Conservation (phyloP, 106 monocot genomes). For the Amphibolis antarctica region DNA sequence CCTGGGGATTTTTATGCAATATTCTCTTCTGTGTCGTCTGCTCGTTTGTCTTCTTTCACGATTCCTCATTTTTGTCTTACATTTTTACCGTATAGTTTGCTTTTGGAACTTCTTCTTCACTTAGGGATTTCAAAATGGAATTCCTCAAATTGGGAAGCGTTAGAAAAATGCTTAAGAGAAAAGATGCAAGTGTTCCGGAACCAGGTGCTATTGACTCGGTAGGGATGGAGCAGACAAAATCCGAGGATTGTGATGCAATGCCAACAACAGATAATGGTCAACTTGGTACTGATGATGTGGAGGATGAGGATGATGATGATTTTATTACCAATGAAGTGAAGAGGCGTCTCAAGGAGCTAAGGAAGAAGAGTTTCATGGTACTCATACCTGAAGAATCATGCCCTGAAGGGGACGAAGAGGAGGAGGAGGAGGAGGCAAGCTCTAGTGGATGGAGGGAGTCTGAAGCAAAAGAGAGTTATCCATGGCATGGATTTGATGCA, state of each 20-base stretch:
- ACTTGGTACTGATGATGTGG: background rate
- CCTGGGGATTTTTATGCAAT: background rate
- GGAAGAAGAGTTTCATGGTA: constrained; percentile 97
- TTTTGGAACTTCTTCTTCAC: background rate
- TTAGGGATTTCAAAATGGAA: constrained; percentile 32
- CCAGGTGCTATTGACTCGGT: constrained; percentile 1
- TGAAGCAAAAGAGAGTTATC: constrained; percentile 25
- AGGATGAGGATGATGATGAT: constrained; percentile 70
- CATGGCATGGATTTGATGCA: constrained; percentile 49
- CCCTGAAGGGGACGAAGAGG: constrained; percentile 42
- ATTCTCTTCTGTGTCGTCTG: background rate
- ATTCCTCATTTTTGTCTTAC: background rate
- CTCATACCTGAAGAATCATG: constrained; percentile 76
- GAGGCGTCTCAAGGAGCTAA: constrained; percentile 80
- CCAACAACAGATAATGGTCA: constrained; percentile 6
- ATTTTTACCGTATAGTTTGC: background rate
- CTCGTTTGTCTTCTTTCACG: background rate
- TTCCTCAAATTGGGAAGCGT: constrained; percentile 54
- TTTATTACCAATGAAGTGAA: constrained; percentile 94
- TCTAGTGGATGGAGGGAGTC: constrained; percentile 69
- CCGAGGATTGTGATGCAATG: constrained; percentile 11
- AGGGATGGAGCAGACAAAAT: constrained; percentile 1
- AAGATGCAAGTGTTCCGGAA: constrained; percentile 13
- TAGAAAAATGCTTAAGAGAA: constrained; percentile 16
- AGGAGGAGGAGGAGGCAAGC: constrained; percentile 49